Conservation (phyloP, 495 filamentous ascomycete genomes). For the Cryomyces antarcticus region DNA sequence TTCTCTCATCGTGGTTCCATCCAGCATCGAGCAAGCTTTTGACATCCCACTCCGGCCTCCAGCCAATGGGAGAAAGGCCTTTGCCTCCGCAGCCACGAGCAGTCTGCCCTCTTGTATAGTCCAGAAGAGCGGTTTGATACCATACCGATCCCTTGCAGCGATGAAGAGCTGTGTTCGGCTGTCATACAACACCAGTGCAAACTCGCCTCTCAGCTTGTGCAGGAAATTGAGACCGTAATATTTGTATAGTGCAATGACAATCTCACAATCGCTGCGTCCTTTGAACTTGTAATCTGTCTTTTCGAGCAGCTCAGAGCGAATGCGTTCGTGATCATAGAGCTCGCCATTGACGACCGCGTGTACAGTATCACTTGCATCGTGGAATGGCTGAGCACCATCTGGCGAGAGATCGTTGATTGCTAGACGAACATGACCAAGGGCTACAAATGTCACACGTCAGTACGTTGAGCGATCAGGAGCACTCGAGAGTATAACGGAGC, state of each 20-base stretch:
- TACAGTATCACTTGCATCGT: slow-evolving; percentile 17
- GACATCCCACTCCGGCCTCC: slow-evolving; percentile 30
- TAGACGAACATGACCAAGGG: slow-evolving; percentile 26
- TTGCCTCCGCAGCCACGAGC: slow-evolving; percentile 24
- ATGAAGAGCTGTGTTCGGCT: slow-evolving; percentile 18
- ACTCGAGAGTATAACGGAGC: not conserved
- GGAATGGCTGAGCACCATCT: slow-evolving; percentile 26
- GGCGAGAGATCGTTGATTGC: slow-evolving; percentile 31
- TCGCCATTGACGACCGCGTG: slow-evolving; percentile 37
- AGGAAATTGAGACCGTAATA: slow-evolving; percentile 25
- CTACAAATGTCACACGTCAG: slow-evolving; percentile 3
- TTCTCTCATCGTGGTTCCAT: slow-evolving; percentile 21
- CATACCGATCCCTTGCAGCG: slow-evolving; percentile 29
- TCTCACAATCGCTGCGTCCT: slow-evolving; percentile 25
- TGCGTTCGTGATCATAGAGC: slow-evolving; percentile 27
- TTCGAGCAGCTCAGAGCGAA: slow-evolving; percentile 16
- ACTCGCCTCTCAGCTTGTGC: slow-evolving; percentile 28
- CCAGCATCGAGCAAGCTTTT: slow-evolving; percentile 17
- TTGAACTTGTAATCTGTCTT: slow-evolving; percentile 20
- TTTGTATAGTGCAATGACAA: slow-evolving; percentile 30
- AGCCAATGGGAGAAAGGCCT: slow-evolving; percentile 25
- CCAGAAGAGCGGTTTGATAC: slow-evolving; percentile 33
- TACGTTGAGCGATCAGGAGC: not conserved
- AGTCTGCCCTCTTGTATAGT: slow-evolving; percentile 19
- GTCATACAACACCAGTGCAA: slow-evolving; percentile 30